A percentile compares a stretch with the other conserved stretches of the same genome.
These are phyloP conservation scores for Suaeda aralocaspica DNA, from an alignment of 148 eudicot species.

Conservation along the genomic window DNA sequence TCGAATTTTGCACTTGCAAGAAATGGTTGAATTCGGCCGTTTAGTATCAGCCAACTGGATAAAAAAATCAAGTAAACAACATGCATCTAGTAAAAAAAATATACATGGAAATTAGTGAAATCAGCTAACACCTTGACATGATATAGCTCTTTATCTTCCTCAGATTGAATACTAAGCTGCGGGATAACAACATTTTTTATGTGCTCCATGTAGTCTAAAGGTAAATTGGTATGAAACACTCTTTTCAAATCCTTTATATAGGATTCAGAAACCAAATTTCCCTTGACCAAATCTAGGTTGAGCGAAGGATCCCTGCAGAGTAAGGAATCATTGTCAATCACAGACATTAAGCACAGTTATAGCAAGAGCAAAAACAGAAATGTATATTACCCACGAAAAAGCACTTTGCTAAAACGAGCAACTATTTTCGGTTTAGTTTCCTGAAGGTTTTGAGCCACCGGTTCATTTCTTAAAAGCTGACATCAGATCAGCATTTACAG, in stretches of 20 bases:
- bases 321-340: not conserved
- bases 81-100: not conserved
- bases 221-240: slow-evolving; percentile 14
- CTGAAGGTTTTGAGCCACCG: slow-evolving; percentile 3
- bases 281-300: not conserved
- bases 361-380: not conserved
- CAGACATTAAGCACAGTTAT: not conserved
- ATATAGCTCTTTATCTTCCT: slow-evolving; percentile 16
- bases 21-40: slow-evolving; percentile 4
- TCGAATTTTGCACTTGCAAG: slow-evolving; percentile 21
- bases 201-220: slow-evolving; percentile 13
- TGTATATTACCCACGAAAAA: slow-evolving; percentile 10
- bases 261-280: slow-evolving; percentile 13
- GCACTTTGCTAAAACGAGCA: slow-evolving; percentile 25
- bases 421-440: slow-evolving; percentile 11
- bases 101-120: not conserved
- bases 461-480: slow-evolving; percentile 14
- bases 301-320: slow-evolving; percentile 15
- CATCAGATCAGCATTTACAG: slow-evolving; percentile 15
- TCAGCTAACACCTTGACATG: slow-evolving; percentile 13
- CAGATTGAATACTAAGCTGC: not conserved
- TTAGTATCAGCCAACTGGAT: slow-evolving; percentile 20
- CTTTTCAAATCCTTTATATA: slow-evolving; percentile 6
- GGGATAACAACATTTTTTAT: slow-evolving; percentile 8
- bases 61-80: not conserved